Conservation (phyloP, 225 moss, liverwort and hornwort species). For the Physcomitrium patens region DNA sequence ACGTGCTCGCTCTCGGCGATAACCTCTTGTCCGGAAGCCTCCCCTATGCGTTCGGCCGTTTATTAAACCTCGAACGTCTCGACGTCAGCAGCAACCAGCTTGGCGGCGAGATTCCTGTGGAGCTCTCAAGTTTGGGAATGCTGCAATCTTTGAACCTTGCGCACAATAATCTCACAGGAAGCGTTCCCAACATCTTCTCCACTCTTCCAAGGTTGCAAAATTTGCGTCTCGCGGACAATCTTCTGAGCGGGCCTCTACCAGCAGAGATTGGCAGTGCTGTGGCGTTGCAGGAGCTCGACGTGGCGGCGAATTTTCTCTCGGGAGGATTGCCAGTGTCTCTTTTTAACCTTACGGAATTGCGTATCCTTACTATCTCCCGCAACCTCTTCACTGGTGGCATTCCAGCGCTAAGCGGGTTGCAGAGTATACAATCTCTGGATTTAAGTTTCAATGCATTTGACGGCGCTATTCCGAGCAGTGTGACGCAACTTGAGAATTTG, state of each 20-base stretch:
- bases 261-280: slow-evolving; percentile 46
- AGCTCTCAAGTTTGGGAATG: slow-evolving; percentile 48
- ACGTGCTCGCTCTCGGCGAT: slow-evolving; percentile 43
- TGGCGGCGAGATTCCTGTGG: slow-evolving; percentile 61
- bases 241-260: slow-evolving; percentile 62
- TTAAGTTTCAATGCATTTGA: slow-evolving; percentile 62
- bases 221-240: slow-evolving; percentile 56
- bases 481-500: slow-evolving; percentile 58
- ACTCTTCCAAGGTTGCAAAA: slow-evolving; percentile 45
- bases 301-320: slow-evolving; percentile 62
- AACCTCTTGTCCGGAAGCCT: slow-evolving; percentile 65
- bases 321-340: slow-evolving; percentile 62
- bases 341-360: slow-evolving; percentile 49
- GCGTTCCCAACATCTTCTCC: slow-evolving; percentile 57
- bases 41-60: slow-evolving; percentile 57
- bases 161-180: slow-evolving; percentile 60
- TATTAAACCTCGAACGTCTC: slow-evolving; percentile 51
- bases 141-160: slow-evolving; percentile 64
- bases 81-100: slow-evolving; percentile 64
- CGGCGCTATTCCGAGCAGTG: slow-evolving; percentile 43
- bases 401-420: slow-evolving; percentile 49
- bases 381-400: slow-evolving; percentile 61
- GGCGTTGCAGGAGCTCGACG: slow-evolving; percentile 46
- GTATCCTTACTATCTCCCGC: slow-evolving; percentile 66
- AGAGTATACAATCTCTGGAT: slow-evolving; percentile 57